Evolutionary conservation across 106 monocot genomes (phyloP).

Genomic region (Dioscorea dumetorum): DNA sequence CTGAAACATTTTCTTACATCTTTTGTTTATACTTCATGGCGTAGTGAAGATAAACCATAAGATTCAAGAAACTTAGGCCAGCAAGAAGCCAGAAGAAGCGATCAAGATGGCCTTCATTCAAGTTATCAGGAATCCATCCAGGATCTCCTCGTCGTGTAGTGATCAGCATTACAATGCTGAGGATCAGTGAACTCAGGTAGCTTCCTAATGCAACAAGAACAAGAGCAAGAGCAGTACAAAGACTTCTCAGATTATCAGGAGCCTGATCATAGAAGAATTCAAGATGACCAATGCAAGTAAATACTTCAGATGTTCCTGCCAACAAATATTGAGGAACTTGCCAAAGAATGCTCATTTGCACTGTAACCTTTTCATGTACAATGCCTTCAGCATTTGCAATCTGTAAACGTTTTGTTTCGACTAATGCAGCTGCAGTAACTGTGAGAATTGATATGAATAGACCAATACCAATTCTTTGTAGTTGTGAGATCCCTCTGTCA

Average conservation of each 20-base stretch:
- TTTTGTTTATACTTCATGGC: slow-evolving; percentile 45
- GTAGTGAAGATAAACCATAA: slow-evolving; percentile 33
- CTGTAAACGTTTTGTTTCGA: slow-evolving; percentile 42
- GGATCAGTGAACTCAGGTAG: slow-evolving; percentile 50
- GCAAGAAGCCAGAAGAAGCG: slow-evolving; percentile 57
- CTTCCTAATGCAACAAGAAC: slow-evolving; percentile 31
- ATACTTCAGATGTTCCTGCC: slow-evolving; percentile 19
- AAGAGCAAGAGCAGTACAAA: slow-evolving; percentile 45
- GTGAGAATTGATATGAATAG: slow-evolving; percentile 42
- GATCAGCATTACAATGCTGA: slow-evolving; percentile 41
- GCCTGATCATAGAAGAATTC: slow-evolving; percentile 70
- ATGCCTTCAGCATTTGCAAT: slow-evolving; percentile 21
- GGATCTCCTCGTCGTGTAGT: slow-evolving; percentile 30
- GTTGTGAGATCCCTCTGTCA: slow-evolving; percentile 49
- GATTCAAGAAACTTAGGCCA: slow-evolving; percentile 40
- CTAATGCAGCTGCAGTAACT: slow-evolving; percentile 30
- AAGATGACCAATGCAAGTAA: slow-evolving; percentile 46
- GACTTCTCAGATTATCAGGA: slow-evolving; percentile 67
- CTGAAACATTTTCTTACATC: not conserved
- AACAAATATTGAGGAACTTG: slow-evolving; percentile 2
- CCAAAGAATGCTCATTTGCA: slow-evolving; percentile 62
- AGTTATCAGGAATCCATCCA: slow-evolving; percentile 74
- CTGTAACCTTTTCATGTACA: slow-evolving; percentile 25
- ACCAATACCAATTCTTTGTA: slow-evolving; percentile 13
- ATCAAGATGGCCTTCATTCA: slow-evolving; percentile 69